Percentiles rank a stretch among this genome's conserved stretches.
phyloP scores from a whole-genome alignment of 495 filamentous ascomycete genomes.

The Hypoxylon lienhwacheense region DNA sequence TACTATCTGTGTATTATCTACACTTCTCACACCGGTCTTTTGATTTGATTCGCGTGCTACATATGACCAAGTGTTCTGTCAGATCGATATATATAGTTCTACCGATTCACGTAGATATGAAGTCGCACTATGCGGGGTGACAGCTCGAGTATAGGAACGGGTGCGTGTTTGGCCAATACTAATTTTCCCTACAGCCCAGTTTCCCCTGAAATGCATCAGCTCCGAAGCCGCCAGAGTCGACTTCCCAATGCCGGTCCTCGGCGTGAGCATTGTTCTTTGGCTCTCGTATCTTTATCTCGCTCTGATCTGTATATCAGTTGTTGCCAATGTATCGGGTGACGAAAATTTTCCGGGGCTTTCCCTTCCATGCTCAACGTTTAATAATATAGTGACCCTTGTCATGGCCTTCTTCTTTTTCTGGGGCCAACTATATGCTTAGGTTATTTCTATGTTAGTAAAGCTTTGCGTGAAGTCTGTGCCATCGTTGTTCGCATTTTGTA shows the following conservation, averaged over 20 bases:
- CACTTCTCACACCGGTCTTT: background rate
- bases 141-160: constrained; percentile 19
- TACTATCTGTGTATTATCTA: background rate
- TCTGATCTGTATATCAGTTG: background rate
- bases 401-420: background rate
- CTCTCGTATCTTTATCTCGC: background rate
- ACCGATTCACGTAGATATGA: background rate
- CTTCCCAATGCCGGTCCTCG: background rate
- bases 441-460: background rate
- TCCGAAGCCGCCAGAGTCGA: constrained; percentile 3
- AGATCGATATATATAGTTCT: constrained; percentile 4
- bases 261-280: no score
- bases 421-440: background rate
- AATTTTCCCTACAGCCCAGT: constrained; percentile 15
- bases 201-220: constrained; percentile 21
- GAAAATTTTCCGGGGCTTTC: background rate
- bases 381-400: background rate
- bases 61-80: background rate
- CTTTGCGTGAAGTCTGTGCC: constrained; percentile 8
- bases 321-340: background rate
- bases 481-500: constrained; percentile 1
- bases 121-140: constrained; percentile 21
- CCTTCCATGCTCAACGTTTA: background rate
- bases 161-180: constrained; percentile 10
- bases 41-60: background rate